A percentile compares a stretch with the other conserved stretches of the same genome.
Evolutionary conservation across 164 flowering plant genomes (phyloP).

Genomic region (Euptelea pleiosperma): DNA sequence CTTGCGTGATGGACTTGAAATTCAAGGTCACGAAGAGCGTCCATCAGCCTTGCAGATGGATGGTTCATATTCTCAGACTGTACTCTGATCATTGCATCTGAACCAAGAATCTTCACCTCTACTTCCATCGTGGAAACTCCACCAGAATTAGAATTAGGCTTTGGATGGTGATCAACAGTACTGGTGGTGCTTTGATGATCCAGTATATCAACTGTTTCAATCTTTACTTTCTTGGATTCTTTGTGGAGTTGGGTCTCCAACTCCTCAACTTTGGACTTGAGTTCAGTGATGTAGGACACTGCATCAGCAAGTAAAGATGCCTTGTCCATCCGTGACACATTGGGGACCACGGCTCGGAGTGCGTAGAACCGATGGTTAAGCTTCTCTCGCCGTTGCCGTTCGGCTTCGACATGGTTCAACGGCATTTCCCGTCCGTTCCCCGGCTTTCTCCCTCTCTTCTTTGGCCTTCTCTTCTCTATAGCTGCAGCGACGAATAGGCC

Average conservation of each 20-base stretch:
- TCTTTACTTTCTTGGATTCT: constrained; percentile 27
- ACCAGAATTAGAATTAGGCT: not conserved
- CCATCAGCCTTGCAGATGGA: constrained; percentile 60
- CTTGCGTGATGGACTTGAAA: constrained; percentile 64
- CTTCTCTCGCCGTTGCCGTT: constrained; percentile 84
- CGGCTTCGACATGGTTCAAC: constrained; percentile 85
- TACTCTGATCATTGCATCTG: constrained; percentile 64
- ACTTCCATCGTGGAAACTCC: constrained; percentile 26
- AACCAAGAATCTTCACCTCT: constrained; percentile 61
- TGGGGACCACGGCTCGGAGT: constrained; percentile 75
- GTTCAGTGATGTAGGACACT: constrained; percentile 62
- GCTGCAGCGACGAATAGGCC: not conserved
- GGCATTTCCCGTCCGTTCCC: constrained; percentile 39
- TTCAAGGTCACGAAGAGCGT: constrained; percentile 53
- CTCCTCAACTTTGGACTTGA: constrained; percentile 43
- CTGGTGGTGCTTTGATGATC: constrained; percentile 14
- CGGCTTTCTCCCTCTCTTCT: constrained; percentile 71
- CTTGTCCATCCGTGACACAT: constrained; percentile 87
- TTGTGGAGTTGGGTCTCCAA: constrained; percentile 36
- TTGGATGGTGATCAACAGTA: constrained; percentile 13
- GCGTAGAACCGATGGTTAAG: constrained; percentile 84
- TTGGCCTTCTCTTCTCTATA: constrained; percentile 26
- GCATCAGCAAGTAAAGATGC: constrained; percentile 78
- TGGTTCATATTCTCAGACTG: constrained; percentile 47
- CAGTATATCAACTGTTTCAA: constrained; percentile 12